Evolutionary conservation across 352 stramenopile genomes (phyloP).

Genomic region (Phytophthora colocasiae): DNA sequence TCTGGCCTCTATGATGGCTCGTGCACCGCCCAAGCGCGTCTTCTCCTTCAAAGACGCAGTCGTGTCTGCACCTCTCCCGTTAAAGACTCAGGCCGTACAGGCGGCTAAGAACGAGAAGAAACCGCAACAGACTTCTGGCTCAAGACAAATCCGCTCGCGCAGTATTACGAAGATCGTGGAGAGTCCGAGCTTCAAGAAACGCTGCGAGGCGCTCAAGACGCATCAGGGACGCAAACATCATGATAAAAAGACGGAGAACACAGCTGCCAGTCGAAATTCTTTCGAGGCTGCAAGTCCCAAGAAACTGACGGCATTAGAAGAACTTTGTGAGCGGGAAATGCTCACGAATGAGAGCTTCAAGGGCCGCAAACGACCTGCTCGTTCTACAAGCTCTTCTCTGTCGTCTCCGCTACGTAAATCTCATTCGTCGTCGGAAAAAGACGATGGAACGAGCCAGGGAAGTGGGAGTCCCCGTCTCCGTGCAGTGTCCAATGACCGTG

Average conservation of each 20-base stretch:
- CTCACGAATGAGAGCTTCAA: conserved; percentile 15
- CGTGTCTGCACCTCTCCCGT: neutral
- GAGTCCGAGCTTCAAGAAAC: conserved; percentile 51
- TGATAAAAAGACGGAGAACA: conserved; percentile 25
- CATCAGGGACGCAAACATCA: conserved; percentile 23
- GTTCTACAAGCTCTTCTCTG: conserved; percentile 1
- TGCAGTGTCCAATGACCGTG: conserved; percentile 13
- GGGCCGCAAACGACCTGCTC: neutral
- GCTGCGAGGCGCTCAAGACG: conserved; percentile 47
- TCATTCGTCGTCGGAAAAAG: conserved; percentile 24
- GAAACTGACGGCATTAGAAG: conserved; percentile 39
- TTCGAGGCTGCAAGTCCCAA: conserved; percentile 4
- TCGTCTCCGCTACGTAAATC: conserved; percentile 3
- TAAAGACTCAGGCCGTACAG: neutral
- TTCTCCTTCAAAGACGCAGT: conserved; percentile 51
- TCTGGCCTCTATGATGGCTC: conserved; percentile 10
- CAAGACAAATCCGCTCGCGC: conserved; percentile 40
- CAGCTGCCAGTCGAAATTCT: neutral
- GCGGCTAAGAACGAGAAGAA: conserved; percentile 9
- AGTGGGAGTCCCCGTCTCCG: conserved; percentile 8
- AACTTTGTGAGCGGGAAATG: conserved; percentile 44
- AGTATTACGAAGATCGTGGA: conserved; percentile 50
- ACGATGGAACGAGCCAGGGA: conserved; percentile 5
- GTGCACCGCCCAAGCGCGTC: conserved; percentile 12
- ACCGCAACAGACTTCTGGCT: neutral